Evolutionary conservation across 208 protist species (phyloP).

Genomic region (Acanthamoeba lenticulata): DNA sequence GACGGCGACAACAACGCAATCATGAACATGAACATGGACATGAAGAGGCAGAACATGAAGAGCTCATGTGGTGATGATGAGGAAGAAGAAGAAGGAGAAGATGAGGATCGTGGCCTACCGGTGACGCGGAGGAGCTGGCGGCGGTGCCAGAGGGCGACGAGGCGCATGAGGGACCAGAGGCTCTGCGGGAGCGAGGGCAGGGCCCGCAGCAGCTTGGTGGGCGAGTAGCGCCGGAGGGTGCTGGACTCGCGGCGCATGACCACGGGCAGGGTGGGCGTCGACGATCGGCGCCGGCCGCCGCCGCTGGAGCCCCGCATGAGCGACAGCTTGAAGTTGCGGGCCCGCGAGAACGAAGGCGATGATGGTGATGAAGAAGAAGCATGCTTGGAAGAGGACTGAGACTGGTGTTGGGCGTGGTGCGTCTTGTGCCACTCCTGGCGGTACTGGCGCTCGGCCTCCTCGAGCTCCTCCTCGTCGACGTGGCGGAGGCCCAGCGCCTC

Average conservation of each 20-base stretch:
- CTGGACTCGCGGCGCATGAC: background rate
- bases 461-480: background rate
- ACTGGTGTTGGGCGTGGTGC: background rate
- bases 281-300: background rate
- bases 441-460: conserved; percentile 26
- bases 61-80: background rate
- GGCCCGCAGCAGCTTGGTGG: background rate
- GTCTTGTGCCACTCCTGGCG: background rate
- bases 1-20: background rate
- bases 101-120: background rate
- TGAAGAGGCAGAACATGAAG: background rate
- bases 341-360: background rate
- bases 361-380: background rate
- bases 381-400: background rate
- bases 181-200: background rate
- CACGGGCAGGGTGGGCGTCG: conserved; percentile 10
- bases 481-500: background rate
- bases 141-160: conserved; percentile 17
- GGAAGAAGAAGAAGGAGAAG: background rate
- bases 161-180: conserved; percentile 14
- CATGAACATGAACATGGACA: background rate
- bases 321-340: background rate
- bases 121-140: conserved; percentile 21
- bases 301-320: conserved; percentile 32
- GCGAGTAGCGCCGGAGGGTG: background rate